Evolutionary conservation across 768 basidiomycete species (phyloP), one percentile per base, ranked within the genome.

Genomic region (Russula dissimulans): DNA sequence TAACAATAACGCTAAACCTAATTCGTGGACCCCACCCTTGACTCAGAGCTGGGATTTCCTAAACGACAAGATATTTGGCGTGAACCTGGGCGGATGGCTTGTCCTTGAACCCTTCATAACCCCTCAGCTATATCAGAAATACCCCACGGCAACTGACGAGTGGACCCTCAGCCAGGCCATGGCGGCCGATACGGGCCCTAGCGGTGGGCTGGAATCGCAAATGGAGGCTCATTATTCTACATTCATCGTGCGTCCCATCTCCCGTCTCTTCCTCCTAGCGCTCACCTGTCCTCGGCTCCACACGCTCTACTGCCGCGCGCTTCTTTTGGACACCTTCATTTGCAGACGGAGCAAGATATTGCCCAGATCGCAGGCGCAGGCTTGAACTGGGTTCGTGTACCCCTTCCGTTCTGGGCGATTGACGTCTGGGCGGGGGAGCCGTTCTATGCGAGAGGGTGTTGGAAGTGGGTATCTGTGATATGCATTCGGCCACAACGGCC

Each of bases 311-410:
- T 42, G 41, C 38, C 45, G 38, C 48, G 42, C 48, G 60, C 52
- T 56, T 62, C 44, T 52, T 32, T 38, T 43, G 56, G 39, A 36
- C 43, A 18, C 17, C 45, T 41, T 42, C 59, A 31, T 61, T 34
- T 36, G 10, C 70, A 93, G 89, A 94, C 89, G 56, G 91, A 94
- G 70, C 75, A 89, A 73, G 93, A 95, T 74, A 84, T 95, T 62
- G 92, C 92, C 41, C 76, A 85, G 69, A 95, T 97, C 61, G 91
- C 93, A 47, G 87, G 82, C 29, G 92, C 91, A 32, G 93, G 93
- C 1, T 74, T 95, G 55, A 94, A 92, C 73, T 95, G 87, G 80
- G 73, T 95, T 47, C 81, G 91, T 3, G 73, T 95, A 42, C 89
- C 92, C 1, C 79, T 95, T 52, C 83, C 88, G 2, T 95, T 81